Conservation (phyloP, 2,329 filamentous ascomycete genomes). For the Davidsoniella virescens region DNA sequence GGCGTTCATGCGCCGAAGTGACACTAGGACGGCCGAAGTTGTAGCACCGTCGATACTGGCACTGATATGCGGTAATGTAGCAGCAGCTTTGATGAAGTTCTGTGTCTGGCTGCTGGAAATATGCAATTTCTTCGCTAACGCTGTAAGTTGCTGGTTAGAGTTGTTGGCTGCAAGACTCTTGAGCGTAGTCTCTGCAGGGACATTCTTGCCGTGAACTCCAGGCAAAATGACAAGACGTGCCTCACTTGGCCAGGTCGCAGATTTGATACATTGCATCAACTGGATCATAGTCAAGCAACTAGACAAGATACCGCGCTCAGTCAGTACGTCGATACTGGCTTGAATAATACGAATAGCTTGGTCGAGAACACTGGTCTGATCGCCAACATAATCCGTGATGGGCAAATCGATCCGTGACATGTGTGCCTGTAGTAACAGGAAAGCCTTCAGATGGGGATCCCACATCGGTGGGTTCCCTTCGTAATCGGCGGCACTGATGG, state of each 20-base stretch:
- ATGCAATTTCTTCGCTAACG: constrained; percentile 33
- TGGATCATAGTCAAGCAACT: constrained; percentile 69
- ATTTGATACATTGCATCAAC: constrained; percentile 83
- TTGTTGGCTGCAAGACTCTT: constrained; percentile 26
- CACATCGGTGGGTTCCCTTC: constrained; percentile 65
- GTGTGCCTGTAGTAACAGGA: constrained; percentile 83
- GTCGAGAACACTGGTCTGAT: constrained; percentile 77
- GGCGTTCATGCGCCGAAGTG: constrained; percentile 50
- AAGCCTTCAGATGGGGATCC: constrained; percentile 96
- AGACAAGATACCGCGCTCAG: constrained; percentile 69
- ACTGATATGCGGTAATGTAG: constrained; percentile 52
- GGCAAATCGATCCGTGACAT: constrained; percentile 87
- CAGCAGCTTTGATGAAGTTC: constrained; percentile 41
- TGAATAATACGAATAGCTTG: constrained; percentile 95
- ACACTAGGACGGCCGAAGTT: constrained; percentile 38
- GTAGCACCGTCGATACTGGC: constrained; percentile 31
- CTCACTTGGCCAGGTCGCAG: constrained; percentile 77
- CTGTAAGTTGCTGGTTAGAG: constrained; percentile 16
- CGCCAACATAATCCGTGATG: constrained; percentile 92
- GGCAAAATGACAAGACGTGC: constrained; percentile 66
- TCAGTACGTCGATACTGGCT: constrained; percentile 82
- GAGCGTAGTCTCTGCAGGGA: constrained; percentile 23
- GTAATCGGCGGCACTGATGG: constrained; percentile 41
- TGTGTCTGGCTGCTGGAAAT: constrained; percentile 29
- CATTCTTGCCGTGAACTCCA: constrained; percentile 35